Evolutionary conservation across 495 filamentous ascomycete species (phyloP), one percentile per base, ranked within the genome.

Genomic region (Xylaria acuta): DNA sequence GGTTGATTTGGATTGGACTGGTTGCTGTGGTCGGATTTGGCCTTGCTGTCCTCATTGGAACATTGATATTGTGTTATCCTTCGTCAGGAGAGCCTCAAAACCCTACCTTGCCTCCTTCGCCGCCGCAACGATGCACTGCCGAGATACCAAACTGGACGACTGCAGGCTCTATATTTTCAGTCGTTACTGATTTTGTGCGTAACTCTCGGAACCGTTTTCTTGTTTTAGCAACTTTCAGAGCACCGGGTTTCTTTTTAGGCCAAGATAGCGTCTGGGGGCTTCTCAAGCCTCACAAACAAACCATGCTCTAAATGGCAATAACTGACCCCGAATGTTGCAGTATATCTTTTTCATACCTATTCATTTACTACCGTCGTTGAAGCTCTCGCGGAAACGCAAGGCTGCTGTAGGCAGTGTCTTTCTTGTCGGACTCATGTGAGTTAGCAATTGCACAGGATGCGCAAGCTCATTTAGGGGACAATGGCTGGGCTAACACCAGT

Each of bases 41-140:
- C 43, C 16, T 70, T 22, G 66, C 43, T 41, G 64, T 72, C 41
- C 40, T 75, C 1, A 60, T 75, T 12, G 47, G 69, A 22, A 56
- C 71, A 27, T 18, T 73, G 11, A 70, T 72, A 53, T 53, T 71
- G 25, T 75, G 73, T 36, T 76, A 77, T 6, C 83, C 83, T 49
- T 77, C 80, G 74, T 76, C 82, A 12, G 80, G 75, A 67, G 81
- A 82, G 72, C 76, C 83, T 47, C 78, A 73, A 2, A 74, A 72
- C 65, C 74, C 74, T 32, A 32, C 75, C 2, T 76, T 75, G 0
- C 70, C 36, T 34, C 58, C 66, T n/a, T 1, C 66, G 2, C 51
- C 30, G 11, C 43, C 32, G 12, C 70, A 59, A 2, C 73, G 66
- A 16, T 75, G 73, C 54, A 20, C 47, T 27, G 8, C 36, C 16